A percentile compares a stretch with the other conserved stretches of the same genome.
These are phyloP conservation scores for Gossypium gossypioides DNA, from an alignment of 441 rosid genomes.

Conservation along the genomic window DNA sequence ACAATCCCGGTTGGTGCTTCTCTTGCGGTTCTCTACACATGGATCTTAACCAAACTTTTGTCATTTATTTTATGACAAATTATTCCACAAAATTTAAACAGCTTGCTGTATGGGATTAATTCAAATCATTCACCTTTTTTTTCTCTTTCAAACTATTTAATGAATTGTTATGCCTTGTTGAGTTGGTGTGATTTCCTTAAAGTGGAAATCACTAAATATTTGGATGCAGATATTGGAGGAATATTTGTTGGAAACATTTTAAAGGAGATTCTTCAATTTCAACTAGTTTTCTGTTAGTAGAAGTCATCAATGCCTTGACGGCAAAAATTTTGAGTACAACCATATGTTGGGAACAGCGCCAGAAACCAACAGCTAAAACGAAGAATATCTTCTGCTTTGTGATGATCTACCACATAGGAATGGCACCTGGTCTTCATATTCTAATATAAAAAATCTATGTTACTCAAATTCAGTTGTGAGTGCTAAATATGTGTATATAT, in stretches of 20 bases:
- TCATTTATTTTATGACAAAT: constrained; percentile 44
- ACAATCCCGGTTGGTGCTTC: constrained; percentile 85
- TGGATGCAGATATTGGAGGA: not conserved
- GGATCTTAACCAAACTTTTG: constrained; percentile 75
- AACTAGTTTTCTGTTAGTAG: not conserved
- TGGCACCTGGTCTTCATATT: too few relatives aligned
- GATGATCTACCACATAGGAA: too few relatives aligned
- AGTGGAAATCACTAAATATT: constrained; percentile 3
- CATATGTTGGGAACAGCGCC: not conserved
- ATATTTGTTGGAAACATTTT: not conserved
- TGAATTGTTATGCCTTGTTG: constrained; percentile 19
- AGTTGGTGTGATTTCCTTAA: constrained; percentile 17
- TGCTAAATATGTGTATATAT: too few relatives aligned
- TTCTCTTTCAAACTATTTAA: not conserved
- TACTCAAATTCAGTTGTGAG: too few relatives aligned
- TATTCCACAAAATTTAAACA: constrained; percentile 17
- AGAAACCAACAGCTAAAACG: not conserved
- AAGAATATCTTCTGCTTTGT: not conserved
- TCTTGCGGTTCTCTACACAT: constrained; percentile 73
- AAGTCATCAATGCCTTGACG: not conserved
- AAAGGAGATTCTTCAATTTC: not conserved
- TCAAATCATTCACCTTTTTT: constrained; percentile 17
- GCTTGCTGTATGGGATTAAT: constrained; percentile 23
- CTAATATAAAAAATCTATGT: too few relatives aligned
- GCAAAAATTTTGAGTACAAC: not conserved